Evolutionary conservation across 208 protist species (phyloP).

Genomic region (Trypanosoma scelopori): DNA sequence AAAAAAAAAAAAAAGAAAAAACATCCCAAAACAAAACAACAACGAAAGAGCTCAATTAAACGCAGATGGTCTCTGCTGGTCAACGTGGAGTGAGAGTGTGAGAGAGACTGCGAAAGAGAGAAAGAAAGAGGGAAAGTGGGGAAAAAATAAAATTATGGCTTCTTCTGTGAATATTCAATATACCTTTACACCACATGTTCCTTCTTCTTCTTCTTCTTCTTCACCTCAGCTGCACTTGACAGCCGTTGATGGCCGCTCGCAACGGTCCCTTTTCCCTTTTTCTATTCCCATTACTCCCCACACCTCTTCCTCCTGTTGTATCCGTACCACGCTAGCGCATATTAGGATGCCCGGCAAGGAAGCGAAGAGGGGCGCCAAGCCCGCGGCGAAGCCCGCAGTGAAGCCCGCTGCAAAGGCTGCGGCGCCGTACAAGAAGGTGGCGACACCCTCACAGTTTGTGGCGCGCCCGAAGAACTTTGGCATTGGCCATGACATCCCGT

Average conservation of each 20-base stretch:
- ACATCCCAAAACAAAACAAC: no score
- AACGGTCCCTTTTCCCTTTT: slow-evolving; percentile 11
- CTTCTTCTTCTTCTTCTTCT: neutral
- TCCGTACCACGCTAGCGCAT: slow-evolving; percentile 7
- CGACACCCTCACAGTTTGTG: slow-evolving; percentile 59
- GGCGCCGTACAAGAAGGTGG: slow-evolving; percentile 79
- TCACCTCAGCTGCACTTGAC: neutral
- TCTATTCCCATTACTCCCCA: no score
- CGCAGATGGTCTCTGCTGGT: neutral
- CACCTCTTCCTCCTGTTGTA: slow-evolving; percentile 13
- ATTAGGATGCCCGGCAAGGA: slow-evolving; percentile 82
- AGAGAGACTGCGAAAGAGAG: no score
- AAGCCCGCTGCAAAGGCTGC: slow-evolving; percentile 66
- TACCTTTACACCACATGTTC: neutral
- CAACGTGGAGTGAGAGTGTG: no score
- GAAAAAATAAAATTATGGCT: neutral
- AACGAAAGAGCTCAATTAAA: slow-evolving; percentile 11
- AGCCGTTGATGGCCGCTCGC: neutral
- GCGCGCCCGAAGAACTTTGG: slow-evolving; percentile 89
- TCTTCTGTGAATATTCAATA: neutral
- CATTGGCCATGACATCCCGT: slow-evolving; percentile 93
- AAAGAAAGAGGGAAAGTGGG: slow-evolving; percentile 2
- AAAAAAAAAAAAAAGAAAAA: no score
- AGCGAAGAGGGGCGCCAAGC: slow-evolving; percentile 62
- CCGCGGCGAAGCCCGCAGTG: slow-evolving; percentile 22